Evolutionary conservation across 371 early-diverging fungal genomes (phyloP), one percentile per base, ranked within the genome.

Genomic region (Actinomucor elegans): DNA sequence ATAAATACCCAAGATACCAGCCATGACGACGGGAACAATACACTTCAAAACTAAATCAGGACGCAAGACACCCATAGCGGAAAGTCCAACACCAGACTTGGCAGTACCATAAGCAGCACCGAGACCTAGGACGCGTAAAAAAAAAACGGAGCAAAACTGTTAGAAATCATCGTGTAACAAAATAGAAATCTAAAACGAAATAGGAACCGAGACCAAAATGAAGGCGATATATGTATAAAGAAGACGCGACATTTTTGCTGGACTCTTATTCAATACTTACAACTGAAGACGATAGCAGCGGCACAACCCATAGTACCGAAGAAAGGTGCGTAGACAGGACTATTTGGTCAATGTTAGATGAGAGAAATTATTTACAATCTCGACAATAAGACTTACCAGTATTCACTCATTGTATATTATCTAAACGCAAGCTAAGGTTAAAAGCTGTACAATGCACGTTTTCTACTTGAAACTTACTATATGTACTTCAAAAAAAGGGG

Each of bases 101-200:
- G 95, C 94, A 32, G 99, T 99, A 47, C 99, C 99, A 73, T 97
- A 99, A 42, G 97, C 98, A 55, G 98, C 96, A 32, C 98, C 99
- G 38, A 88, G 79, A 53, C 89, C 90, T 89, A 64, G 38, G 12
- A 14, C 37, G 17, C 15, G 5, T 32, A 47, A 12, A 11, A 28
- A 23, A 29, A 5, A 23, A 50, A 28, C 28, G 11, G 31, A 21
- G n/a, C n/a, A n/a, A n/a, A n/a, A n/a, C n/a, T n/a, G n/a, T n/a
- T n/a, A n/a, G n/a, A n/a, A n/a, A n/a, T n/a, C n/a, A n/a, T 28
- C 12, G 26, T 49, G 27, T 38, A 18, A 51, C 41, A 32, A 40
- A 12, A 35, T 34, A n/a, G n/a, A n/a, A n/a, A n/a, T 17, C 7
- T 38, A 32, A 31, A 43, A 27, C 17, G 45, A 44, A 14, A 27